Percentiles rank a stretch among this genome's conserved stretches.
Evolutionary conservation across 2,329 filamentous ascomycete species (phyloP).

Genomic region (Stagonosporopsis cucurbitacearum): DNA sequence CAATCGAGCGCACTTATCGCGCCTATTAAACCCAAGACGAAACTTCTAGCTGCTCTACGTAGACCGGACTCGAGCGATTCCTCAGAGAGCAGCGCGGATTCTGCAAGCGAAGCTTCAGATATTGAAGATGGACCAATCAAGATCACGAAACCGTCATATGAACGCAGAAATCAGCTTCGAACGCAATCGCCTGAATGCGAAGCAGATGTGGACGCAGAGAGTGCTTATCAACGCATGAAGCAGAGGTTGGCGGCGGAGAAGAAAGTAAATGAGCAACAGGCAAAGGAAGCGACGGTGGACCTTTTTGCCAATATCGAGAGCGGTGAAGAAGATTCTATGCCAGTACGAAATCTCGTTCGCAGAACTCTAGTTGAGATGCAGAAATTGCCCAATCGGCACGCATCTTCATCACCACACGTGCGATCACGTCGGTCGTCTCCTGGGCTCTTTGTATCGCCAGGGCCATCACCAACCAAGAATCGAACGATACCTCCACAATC

Average conservation of each 20-base stretch:
- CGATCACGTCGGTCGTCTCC: constrained; percentile 53
- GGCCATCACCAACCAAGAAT: constrained; percentile 45
- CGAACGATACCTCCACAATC: constrained; percentile 21
- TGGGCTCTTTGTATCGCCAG: constrained; percentile 65
- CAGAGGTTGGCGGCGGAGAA: constrained; percentile 52
- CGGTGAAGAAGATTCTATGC: constrained; percentile 41
- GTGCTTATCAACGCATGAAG: constrained; percentile 57
- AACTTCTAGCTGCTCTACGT: constrained; percentile 32
- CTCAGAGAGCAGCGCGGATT: constrained; percentile 52
- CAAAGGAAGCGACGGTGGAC: constrained; percentile 13
- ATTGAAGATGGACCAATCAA: constrained; percentile 38
- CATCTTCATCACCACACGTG: constrained; percentile 24
- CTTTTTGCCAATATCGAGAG: constrained; percentile 23
- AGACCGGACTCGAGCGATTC: constrained; percentile 23
- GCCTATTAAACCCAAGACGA: constrained; percentile 23
- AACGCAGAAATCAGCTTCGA: no score
- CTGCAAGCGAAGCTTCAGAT: constrained; percentile 40
- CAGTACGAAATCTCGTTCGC: constrained; percentile 30
- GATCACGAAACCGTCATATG: constrained; percentile 30
- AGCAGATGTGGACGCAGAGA: constrained; percentile 41
- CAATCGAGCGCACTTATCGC: neutral
- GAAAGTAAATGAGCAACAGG: constrained; percentile 16
- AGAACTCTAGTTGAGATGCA: constrained; percentile 17
- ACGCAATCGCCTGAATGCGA: no score
- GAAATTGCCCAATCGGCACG: constrained; percentile 22